Base-by-base conservation (phyloP, 441 rosid genomes). In the Melastoma candidum region DNA sequence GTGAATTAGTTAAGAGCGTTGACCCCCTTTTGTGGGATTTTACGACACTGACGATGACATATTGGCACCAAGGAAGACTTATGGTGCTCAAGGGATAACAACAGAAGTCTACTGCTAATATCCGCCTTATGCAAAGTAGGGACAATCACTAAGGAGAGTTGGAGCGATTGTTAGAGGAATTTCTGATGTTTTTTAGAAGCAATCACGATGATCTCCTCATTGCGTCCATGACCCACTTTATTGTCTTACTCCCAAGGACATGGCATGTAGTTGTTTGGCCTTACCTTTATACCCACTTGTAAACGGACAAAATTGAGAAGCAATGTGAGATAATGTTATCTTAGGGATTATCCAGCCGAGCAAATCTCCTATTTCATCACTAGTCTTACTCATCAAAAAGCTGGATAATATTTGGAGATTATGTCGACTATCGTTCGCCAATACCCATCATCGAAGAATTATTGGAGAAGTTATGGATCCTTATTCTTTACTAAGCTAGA, bases 231-330 rank as follows among this genome's bases (percentile, higher is more conserved):
- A 48, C n/a, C 26, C 3, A 48, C 26, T 24, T 12, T 2, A 48
- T 48, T 1, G 3, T 2, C 12, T 7, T 48, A 48, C 9, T 48
- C 6, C 44, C 2, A 8, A n/a, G 11, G 1, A 26, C 56, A 4
- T 1, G 6, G 12, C 44, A 43, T 3, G 3, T 52, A 11, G 17
- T 52, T 11, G 56, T 52, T 3, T 0, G 43, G 27, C 56, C 3
- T 7, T 26, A 52, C 22, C 41, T 43, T 3, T 52, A 52, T 26
- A 43, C 56, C 1, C 56, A 52, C 44, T 22, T 9, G 1, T 44
- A 52, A 26, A 52, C 26, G n/a, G 56, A 52, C n/a, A 44, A 52
- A 26, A 52, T 52, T n/a, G 45, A 1, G 14, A 26, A 32, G 44
- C 56, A 52, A 52, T 3, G 1, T 13, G 3, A 11, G 44, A 12